A percentile compares a stretch with the other conserved stretches of the same genome.
Evolutionary conservation across 164 flowering plant genomes (phyloP).

Genomic region (Akebia trifoliata): DNA sequence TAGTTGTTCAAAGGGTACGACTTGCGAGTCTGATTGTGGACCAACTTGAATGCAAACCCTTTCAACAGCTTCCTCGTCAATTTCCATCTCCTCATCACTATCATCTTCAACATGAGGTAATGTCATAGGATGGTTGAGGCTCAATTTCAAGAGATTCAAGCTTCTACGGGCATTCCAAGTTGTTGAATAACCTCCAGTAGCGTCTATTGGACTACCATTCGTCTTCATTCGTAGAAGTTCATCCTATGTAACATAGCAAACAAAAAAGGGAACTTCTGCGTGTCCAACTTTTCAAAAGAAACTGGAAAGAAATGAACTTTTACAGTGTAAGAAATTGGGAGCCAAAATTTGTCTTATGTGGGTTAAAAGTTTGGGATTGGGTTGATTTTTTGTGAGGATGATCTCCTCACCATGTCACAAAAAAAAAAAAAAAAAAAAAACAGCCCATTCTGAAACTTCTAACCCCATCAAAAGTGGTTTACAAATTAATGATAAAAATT

Average conservation of each 20-base stretch:
- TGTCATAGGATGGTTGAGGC: slow-evolving; percentile 65
- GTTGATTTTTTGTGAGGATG: too few species aligned
- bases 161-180: slow-evolving; percentile 94
- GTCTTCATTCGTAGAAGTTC: slow-evolving; percentile 79
- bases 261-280: not conserved
- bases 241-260: slow-evolving; percentile 63
- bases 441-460: too few species aligned
- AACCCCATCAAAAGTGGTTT: too few species aligned
- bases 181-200: slow-evolving; percentile 52
- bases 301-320: not conserved
- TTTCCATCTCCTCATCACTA: slow-evolving; percentile 95
- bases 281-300: not conserved
- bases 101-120: slow-evolving; percentile 72
- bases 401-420: too few species aligned
- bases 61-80: slow-evolving; percentile 79
- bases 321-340: too few species aligned
- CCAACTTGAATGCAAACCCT: slow-evolving; percentile 36
- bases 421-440: too few species aligned
- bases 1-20: slow-evolving; percentile 11
- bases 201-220: slow-evolving; percentile 36
- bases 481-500: too few species aligned
- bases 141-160: slow-evolving; percentile 67
- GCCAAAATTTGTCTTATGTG: too few species aligned
- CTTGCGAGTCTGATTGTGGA: slow-evolving; percentile 18
- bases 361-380: too few species aligned